phyloP scores from a whole-genome alignment of 768 basidiomycete species.

The Polyporus arcularius region DNA sequence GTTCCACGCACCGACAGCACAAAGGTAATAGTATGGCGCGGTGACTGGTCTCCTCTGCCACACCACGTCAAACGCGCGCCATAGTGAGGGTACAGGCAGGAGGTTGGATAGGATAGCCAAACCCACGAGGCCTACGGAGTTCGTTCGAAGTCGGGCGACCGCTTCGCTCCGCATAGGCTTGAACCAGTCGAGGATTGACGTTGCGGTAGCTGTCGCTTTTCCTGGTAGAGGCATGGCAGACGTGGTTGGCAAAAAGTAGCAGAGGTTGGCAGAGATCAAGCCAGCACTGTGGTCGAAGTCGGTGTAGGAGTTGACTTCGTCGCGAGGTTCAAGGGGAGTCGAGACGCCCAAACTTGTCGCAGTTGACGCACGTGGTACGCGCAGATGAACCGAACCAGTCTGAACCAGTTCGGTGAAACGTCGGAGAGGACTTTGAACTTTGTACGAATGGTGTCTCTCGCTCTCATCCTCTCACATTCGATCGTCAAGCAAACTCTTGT shows the following conservation, averaged over 20 bases:
- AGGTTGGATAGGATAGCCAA: constrained; percentile 39
- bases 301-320: neutral
- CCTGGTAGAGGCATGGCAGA: constrained; percentile 1
- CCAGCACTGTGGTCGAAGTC: neutral
- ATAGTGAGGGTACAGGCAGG: constrained; percentile 39
- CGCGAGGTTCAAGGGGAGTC: neutral
- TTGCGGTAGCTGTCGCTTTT: neutral
- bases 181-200: constrained; percentile 25
- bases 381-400: no score
- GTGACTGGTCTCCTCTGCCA: constrained; percentile 14
- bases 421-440: no score
- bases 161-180: constrained; percentile 42
- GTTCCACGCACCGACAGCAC: constrained; percentile 32
- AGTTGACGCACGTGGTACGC: no score
- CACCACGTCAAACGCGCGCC: constrained; percentile 36
- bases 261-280: neutral
- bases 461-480: no score
- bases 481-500: no score
- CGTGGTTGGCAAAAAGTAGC: neutral
- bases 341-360: neutral
- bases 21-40: constrained; percentile 24
- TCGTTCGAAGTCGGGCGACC: constrained; percentile 40
- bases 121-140: constrained; percentile 34
- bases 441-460: no score
- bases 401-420: no score